These are phyloP conservation scores for Diaporthe ilicicola DNA, from an alignment of 2,329 filamentous ascomycete genomes.

Conservation along the genomic window DNA sequence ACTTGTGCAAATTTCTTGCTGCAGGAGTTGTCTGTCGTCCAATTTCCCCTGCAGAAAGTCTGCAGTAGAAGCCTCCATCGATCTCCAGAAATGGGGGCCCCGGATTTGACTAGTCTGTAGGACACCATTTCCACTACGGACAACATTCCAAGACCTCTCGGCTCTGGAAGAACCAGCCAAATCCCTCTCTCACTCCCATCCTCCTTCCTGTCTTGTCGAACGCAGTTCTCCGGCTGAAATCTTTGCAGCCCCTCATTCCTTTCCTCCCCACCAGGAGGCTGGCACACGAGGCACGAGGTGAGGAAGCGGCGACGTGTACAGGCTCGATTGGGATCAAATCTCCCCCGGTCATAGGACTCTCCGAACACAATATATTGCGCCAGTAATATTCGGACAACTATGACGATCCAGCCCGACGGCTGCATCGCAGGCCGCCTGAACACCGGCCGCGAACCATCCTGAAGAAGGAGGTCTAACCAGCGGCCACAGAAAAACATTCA, in stretches of 20 bases:
- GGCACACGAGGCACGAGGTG: neutral
- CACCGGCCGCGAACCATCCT: neutral
- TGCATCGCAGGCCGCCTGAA: constrained; percentile 13
- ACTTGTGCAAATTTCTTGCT: constrained; percentile 24
- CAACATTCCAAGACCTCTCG: constrained; percentile 8
- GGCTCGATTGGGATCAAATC: constrained; percentile 19
- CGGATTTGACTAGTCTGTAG: constrained; percentile 12
- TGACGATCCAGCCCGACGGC: neutral
- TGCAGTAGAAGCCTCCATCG: constrained; percentile 33
- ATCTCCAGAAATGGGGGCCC: constrained; percentile 20
- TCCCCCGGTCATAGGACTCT: constrained; percentile 1
- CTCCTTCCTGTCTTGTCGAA: constrained; percentile 27
- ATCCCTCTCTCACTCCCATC: neutral
- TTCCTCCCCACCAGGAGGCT: constrained; percentile 18
- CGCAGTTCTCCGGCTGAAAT: constrained; percentile 12
- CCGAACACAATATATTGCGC: neutral
- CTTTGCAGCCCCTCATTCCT: constrained; percentile 8
- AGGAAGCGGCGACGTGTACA: constrained; percentile 23
- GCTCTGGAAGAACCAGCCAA: constrained; percentile 9
- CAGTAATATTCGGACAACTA: neutral
- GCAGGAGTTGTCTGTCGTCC: constrained; percentile 29
- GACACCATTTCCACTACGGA: constrained; percentile 3
- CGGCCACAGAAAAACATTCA: neutral
- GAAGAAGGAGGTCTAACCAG: neutral
- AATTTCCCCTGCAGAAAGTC: constrained; percentile 35